Base-by-base conservation (phyloP, 2,329 filamentous ascomycete genomes). In the Aureobasidium uvarum region DNA sequence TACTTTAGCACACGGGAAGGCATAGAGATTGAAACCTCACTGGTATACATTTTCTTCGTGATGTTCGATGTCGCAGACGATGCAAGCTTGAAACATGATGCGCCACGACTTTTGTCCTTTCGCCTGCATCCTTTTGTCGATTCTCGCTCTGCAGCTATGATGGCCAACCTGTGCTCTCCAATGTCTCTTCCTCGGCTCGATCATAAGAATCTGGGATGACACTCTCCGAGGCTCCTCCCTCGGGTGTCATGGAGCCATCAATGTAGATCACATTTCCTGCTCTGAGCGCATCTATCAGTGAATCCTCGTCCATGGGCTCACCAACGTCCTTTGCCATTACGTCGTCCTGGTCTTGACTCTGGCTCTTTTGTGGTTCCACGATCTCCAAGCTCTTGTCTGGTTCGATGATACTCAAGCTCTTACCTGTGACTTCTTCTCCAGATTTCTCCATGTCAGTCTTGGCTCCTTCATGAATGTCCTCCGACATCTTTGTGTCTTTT, bases 41-140 rank as follows among this genome's bases (percentile, higher is more conserved):
- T 31, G 28, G 28, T 52, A 52, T 52, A 20, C 50, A 52, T 14
- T 10, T 8, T 36, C 25, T 51, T 3, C 1, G 5, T 18, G 11
- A 18, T 54, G 23, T n/a, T 25, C 20, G 20, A 25, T 20, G 48
- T 33, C n/a, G 4, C 0, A 28, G 16, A 5, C 13, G 10, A 28
- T 23, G 16, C 23, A 18, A 46, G 39, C 39, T 43, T 31, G 39
- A 7, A 46, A 46, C 39, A 36, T 45, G 28, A 38, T 45, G 11
- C n/a, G 31, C 56, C 56, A 60, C 56, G 56, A 60, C 41, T 50
- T 60, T 38, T 56, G 36, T 43, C 51, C 33, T 36, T 36, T 33
- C 8, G 3, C 25, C 13, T 8, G 10, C 33, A 18, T 39, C 51
- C 2, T n/a, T 39, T 14, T 56, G 20, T 8, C 38, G 8, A 31